phyloP scores from a whole-genome alignment of 2,329 filamentous ascomycete species.

The Colletotrichum lindemuthianum region DNA sequence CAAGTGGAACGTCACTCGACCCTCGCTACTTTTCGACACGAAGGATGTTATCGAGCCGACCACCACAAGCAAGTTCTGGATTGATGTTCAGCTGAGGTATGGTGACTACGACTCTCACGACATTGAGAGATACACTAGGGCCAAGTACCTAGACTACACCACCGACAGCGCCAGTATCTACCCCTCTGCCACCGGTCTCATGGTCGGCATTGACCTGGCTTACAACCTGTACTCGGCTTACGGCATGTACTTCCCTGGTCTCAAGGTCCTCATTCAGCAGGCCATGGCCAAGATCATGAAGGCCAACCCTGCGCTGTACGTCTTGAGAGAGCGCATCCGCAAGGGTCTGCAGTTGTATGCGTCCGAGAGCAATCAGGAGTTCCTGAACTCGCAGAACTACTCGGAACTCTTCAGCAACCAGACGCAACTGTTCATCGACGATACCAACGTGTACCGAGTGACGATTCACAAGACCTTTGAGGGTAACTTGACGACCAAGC shows the following conservation, averaged over 20 bases:
- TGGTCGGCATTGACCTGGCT: conserved; percentile 97
- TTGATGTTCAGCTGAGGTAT: conserved; percentile 95
- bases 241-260: conserved; percentile 96
- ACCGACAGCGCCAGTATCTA: conserved; percentile 99
- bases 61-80: conserved; percentile 99
- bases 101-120: conserved; percentile 99
- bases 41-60: conserved; percentile 95
- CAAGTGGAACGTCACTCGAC: conserved; percentile 98
- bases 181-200: conserved; percentile 93
- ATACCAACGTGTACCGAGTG: conserved; percentile 98
- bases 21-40: conserved; percentile 92
- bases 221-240: conserved; percentile 99
- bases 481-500: conserved; percentile 98
- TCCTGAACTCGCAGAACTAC: conserved; percentile 99
- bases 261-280: conserved; percentile 95
- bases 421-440: conserved; percentile 98
- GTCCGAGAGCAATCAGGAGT: conserved; percentile 98
- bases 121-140: conserved; percentile 95
- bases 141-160: conserved; percentile 98
- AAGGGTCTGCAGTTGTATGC: conserved; percentile 98
- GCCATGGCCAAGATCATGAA: conserved; percentile 99
- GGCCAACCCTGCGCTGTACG: conserved; percentile 95
- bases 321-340: conserved; percentile 94
- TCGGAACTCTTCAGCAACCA: conserved; percentile 99
- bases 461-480: conserved; percentile 99